These are phyloP conservation scores for Leccinum pellstonianum DNA, from an alignment of 768 basidiomycete genomes.

Conservation along the genomic window DNA sequence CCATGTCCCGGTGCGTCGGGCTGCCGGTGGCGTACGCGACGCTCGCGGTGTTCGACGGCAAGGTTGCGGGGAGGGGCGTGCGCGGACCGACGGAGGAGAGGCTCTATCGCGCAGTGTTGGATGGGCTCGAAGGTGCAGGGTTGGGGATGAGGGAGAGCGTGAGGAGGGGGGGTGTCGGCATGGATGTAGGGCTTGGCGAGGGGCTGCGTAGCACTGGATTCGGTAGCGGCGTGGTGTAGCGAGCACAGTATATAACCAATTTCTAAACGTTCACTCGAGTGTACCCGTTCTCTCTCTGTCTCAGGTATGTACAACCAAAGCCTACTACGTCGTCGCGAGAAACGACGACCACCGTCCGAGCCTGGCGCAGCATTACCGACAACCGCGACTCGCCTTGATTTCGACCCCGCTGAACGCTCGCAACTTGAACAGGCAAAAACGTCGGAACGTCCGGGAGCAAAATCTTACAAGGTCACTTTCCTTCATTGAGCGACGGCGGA, in stretches of 20 bases:
- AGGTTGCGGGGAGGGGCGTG: conserved; percentile 55
- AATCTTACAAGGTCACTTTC: conserved; percentile 77
- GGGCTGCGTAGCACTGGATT: conserved; percentile 19
- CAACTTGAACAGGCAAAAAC: conserved; percentile 29
- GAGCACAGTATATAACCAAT: too few species aligned
- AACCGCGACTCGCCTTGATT: too few species aligned
- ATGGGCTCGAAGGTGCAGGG: conserved; percentile 51
- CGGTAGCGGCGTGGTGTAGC: background rate
- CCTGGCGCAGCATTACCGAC: too few species aligned
- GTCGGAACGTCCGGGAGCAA: conserved; percentile 64
- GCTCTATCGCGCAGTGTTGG: conserved; percentile 64
- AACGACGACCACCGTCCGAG: conserved; percentile 33
- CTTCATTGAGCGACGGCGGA: conserved; percentile 70
- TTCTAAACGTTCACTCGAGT: too few species aligned
- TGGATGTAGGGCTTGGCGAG: conserved; percentile 39
- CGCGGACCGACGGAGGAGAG: conserved; percentile 59
- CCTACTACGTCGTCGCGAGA: too few species aligned
- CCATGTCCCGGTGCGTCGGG: conserved; percentile 92
- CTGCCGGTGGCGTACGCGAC: conserved; percentile 85
- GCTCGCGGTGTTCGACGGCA: conserved; percentile 64
- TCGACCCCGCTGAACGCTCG: too few species aligned
- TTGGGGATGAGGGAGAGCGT: conserved; percentile 41
- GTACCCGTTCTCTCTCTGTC: too few species aligned
- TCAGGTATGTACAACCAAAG: too few species aligned
- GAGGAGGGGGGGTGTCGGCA: conserved; percentile 40